Evolutionary conservation across 2,329 filamentous ascomycete species (phyloP).

Genomic region (Echinosphaeria canescens): DNA sequence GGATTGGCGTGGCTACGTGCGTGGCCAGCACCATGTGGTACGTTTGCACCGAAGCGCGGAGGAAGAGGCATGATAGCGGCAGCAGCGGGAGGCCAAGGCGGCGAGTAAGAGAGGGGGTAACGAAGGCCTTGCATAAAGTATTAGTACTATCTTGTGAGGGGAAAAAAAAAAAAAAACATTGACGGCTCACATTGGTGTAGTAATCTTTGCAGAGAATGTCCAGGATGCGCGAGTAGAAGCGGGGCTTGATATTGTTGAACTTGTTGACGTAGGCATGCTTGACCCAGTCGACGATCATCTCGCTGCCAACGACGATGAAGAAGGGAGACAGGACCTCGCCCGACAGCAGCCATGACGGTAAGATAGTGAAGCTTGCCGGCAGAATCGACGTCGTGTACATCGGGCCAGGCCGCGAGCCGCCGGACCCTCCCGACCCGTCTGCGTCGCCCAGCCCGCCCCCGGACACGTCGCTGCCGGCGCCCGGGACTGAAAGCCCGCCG

Average conservation of each 20-base stretch:
- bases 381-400: constrained; percentile 53
- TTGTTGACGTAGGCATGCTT: constrained; percentile 98
- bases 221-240: constrained; percentile 72
- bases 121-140: constrained; percentile 43
- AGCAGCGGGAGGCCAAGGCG: constrained; percentile 81
- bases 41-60: constrained; percentile 82
- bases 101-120: constrained; percentile 73
- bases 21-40: constrained; percentile 97
- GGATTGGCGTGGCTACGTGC: constrained; percentile 54
- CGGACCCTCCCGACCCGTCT: constrained; percentile 5
- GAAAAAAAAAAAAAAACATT: constrained; percentile 1
- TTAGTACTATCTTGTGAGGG: constrained; percentile 1
- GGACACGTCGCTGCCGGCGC: constrained; percentile 20
- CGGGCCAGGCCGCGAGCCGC: constrained; percentile 30
- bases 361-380: constrained; percentile 73
- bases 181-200: constrained; percentile 57
- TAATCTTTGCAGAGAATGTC: constrained; percentile 96
- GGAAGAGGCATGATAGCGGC: constrained; percentile 84
- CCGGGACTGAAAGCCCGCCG: constrained; percentile 51
- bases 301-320: constrained; percentile 79
- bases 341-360: constrained; percentile 57
- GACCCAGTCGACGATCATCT: constrained; percentile 92
- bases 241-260: constrained; percentile 92
- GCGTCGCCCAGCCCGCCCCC: no score
- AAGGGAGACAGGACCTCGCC: constrained; percentile 87